A percentile compares a stretch with the other conserved stretches of the same genome.
Evolutionary conservation across 768 basidiomycete species (phyloP).

Genomic region (Naganishia friedmannii): DNA sequence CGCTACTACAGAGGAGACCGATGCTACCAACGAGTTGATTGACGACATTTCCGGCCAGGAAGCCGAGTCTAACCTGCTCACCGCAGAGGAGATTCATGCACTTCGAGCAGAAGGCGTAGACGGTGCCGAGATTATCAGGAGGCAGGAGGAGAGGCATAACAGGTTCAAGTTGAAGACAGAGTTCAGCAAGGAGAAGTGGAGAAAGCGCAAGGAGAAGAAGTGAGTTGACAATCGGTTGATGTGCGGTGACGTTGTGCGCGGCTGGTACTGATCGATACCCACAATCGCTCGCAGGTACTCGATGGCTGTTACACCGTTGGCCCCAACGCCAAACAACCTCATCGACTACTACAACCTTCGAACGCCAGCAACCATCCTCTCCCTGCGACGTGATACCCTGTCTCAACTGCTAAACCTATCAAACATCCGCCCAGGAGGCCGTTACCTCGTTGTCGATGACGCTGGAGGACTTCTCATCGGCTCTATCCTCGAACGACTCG

Average conservation of each 20-base stretch:
- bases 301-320: constrained; percentile 79
- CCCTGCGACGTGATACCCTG: constrained; percentile 80
- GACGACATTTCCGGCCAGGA: constrained; percentile 58
- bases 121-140: constrained; percentile 90
- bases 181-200: constrained; percentile 98
- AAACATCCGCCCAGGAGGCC: constrained; percentile 79
- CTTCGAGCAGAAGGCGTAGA: constrained; percentile 78
- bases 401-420: constrained; percentile 81
- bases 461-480: constrained; percentile 83
- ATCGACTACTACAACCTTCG: constrained; percentile 85
- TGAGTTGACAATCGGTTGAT: constrained; percentile 52
- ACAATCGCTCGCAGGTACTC: constrained; percentile 62
- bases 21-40: constrained; percentile 94
- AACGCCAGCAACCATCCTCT: constrained; percentile 68
- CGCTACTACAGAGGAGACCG: constrained; percentile 74
- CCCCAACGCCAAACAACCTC: constrained; percentile 82
- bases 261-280: background rate
- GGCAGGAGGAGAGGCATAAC: constrained; percentile 87
- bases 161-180: constrained; percentile 92
- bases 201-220: constrained; percentile 95
- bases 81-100: constrained; percentile 74
- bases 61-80: constrained; percentile 58
- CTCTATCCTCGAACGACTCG: constrained; percentile 79
- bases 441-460: constrained; percentile 85
- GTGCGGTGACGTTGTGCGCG: constrained; percentile 19